phyloP scores from a whole-genome alignment of 257 asterid genomes.

The Cordia subcordata region DNA sequence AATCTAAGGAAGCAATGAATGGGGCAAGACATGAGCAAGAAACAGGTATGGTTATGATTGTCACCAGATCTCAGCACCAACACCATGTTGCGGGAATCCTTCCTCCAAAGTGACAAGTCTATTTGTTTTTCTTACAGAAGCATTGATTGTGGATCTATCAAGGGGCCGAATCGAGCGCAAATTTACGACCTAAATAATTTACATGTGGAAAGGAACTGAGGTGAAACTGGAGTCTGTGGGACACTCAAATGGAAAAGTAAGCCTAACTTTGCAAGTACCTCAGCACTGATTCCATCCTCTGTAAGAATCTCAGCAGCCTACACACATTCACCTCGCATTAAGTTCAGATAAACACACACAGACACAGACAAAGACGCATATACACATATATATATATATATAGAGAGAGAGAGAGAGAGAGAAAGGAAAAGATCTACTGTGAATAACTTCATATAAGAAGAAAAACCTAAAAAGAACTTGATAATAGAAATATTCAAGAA shows the following conservation, averaged over 20 bases:
- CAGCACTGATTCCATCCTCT: constrained; percentile 71
- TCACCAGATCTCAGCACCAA: constrained; percentile 90
- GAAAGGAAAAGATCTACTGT: background rate
- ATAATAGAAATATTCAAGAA: background rate
- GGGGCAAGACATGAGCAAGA: background rate
- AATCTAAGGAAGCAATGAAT: background rate
- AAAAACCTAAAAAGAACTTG: too few relatives aligned
- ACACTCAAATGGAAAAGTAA: background rate
- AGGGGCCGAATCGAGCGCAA: constrained; percentile 83
- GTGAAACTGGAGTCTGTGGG: background rate
- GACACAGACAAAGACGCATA: too few relatives aligned
- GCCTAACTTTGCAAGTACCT: constrained; percentile 36
- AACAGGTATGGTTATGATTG: constrained; percentile 1
- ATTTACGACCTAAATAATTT: constrained; percentile 54
- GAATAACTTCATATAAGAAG: background rate
- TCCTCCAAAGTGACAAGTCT: constrained; percentile 81
- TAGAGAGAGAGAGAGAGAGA: background rate
- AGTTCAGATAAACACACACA: too few relatives aligned
- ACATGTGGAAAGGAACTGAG: background rate
- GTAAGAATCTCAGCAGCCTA: constrained; percentile 83
- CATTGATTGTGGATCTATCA: constrained; percentile 68
- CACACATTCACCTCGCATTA: background rate
- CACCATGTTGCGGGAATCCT: constrained; percentile 84
- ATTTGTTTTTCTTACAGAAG: constrained; percentile 78
- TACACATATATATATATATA: too few relatives aligned